Percentiles rank a stretch among this genome's conserved stretches.
These are phyloP conservation scores for Meripilus lineatus DNA, from an alignment of 1,284 basidiomycete genomes.

Conservation along the genomic window DNA sequence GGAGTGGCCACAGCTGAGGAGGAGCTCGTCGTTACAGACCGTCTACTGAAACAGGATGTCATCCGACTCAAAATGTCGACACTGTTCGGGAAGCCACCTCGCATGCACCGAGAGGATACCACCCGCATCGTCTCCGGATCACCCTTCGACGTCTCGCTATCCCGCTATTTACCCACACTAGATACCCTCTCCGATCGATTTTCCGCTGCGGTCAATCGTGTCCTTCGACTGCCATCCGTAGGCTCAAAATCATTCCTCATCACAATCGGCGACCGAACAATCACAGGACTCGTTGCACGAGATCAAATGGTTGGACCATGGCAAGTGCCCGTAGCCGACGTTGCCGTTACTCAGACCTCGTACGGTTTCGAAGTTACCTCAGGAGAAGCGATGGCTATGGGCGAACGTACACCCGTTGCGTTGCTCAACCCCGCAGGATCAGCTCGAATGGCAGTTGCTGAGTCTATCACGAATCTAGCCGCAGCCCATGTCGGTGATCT, in stretches of 20 bases:
- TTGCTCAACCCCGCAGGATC: constrained; percentile 86
- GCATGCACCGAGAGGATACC: constrained; percentile 79
- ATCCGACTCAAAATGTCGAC: constrained; percentile 93
- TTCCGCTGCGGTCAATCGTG: constrained; percentile 66
- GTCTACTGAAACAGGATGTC: constrained; percentile 74
- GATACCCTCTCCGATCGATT: constrained; percentile 40
- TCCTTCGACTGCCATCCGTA: constrained; percentile 89
- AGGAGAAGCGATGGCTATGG: constrained; percentile 98
- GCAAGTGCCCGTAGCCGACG: constrained; percentile 97
- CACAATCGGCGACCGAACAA: constrained; percentile 94
- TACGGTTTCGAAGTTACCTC: constrained; percentile 85
- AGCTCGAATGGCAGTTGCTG: constrained; percentile 94
- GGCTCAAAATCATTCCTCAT: constrained; percentile 97
- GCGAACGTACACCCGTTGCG: constrained; percentile 93
- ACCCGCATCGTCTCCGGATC: constrained; percentile 46
- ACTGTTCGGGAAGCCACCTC: constrained; percentile 95
- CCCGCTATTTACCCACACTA: constrained; percentile 53
- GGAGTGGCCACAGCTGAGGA: constrained; percentile 82
- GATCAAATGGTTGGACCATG: constrained; percentile 99
- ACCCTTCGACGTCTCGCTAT: constrained; percentile 72
- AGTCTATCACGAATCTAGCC: constrained; percentile 88
- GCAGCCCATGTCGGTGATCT: constrained; percentile 78
- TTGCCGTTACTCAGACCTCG: constrained; percentile 92
- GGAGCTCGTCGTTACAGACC: constrained; percentile 86
- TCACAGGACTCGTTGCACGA: constrained; percentile 92